phyloP scores from a whole-genome alignment of 805 yeast species.

The Monosporozyma aerobia region DNA sequence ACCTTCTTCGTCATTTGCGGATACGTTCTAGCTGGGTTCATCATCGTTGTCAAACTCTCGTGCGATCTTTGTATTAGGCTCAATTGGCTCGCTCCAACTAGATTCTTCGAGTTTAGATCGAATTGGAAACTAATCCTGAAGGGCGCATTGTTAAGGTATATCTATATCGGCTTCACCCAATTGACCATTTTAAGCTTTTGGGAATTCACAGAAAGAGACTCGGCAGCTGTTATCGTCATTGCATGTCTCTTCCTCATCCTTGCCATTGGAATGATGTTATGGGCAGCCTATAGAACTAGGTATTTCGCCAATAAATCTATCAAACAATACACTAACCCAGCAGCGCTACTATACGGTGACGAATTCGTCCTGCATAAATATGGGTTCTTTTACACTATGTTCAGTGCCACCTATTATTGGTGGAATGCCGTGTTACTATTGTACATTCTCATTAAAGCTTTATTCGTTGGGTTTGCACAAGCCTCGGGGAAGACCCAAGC shows the following conservation, averaged over 20 bases:
- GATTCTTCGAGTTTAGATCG: conserved; percentile 40
- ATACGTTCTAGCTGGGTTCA: conserved; percentile 57
- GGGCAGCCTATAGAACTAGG: conserved; percentile 59
- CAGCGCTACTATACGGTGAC: conserved; percentile 79
- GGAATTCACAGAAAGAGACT: conserved; percentile 76
- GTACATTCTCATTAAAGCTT: conserved; percentile 55
- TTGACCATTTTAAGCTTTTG: conserved; percentile 68
- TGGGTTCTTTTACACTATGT: conserved; percentile 88
- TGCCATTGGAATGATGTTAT: conserved; percentile 49
- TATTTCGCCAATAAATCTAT: conserved; percentile 55
- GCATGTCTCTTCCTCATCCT: conserved; percentile 63
- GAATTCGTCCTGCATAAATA: conserved; percentile 60
- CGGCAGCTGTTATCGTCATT: conserved; percentile 79
- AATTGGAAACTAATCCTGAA: conserved; percentile 56
- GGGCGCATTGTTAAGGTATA: conserved; percentile 69
- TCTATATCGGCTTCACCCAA: conserved; percentile 80
- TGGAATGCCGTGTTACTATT: conserved; percentile 59
- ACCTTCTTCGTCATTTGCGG: conserved; percentile 75
- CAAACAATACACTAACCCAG: conserved; percentile 61
- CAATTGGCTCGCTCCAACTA: conserved; percentile 40
- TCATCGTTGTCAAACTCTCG: conserved; percentile 44
- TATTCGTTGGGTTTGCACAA: conserved; percentile 73
- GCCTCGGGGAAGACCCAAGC: conserved; percentile 74
- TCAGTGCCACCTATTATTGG: conserved; percentile 71
- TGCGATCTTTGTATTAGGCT: conserved; percentile 39